Evolutionary conservation across 2,329 filamentous ascomycete genomes (phyloP), one percentile per base, ranked within the genome.

Genomic region (Clarireedia sp.): DNA sequence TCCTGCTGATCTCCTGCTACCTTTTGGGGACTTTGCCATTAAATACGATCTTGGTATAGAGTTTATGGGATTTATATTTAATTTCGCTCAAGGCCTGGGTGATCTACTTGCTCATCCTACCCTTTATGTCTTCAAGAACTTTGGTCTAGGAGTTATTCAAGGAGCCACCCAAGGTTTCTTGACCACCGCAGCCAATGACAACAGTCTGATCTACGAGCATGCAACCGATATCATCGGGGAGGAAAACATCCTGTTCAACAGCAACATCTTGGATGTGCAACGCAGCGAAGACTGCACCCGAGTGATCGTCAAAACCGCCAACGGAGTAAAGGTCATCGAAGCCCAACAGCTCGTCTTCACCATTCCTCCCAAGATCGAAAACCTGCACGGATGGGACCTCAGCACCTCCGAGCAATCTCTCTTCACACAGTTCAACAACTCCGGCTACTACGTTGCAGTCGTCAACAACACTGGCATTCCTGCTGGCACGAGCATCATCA

Each of bases 101-200:
- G 72, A 78, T 57, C 67, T 77, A 38, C 64, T 74, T 5, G 67
- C 69, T 3, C 59, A 69, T 10, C 69, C 72, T n/a, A 74, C 74
- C 0, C 54, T 80, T 6, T 76, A 76, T 59, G 68, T 77, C 14
- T 69, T 78, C 59, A 74, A 76, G 57, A 66, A 65, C 2, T 72
- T 73, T 48, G 69, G 69, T 5, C 14, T 44, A 2, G 54, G 53
- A 19, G 50, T 62, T 16, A 48, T 66, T 6, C 40, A 50, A 7
- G 44, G 24, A 12, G 26, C 62, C n/a, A 43, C 50, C 44, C 46
- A 40, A 3, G 59, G 60, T 1, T 62, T 58, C 40, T 38, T 64
- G 14, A 52, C 47, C n/a, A 57, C 57, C 2, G 38, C 49, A 24
- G 19, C 33, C 29, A 38, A 56, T 1, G 51, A 62, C 24, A 63